Evolutionary conservation across 2,329 filamentous ascomycete species (phyloP).

Genomic region (Monilinia vaccinii-corymbosi): DNA sequence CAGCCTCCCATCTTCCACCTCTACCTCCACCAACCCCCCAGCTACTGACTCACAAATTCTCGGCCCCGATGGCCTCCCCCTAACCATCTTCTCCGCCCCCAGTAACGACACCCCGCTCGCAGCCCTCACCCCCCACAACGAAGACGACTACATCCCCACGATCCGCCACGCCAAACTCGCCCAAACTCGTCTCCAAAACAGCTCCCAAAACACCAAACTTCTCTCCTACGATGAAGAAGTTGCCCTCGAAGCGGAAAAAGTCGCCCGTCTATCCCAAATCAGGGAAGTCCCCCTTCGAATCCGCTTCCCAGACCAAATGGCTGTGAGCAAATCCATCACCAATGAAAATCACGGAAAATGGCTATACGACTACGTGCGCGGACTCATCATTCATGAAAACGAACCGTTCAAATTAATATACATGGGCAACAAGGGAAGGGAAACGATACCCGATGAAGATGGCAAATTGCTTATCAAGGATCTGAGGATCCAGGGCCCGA

Average conservation of each 20-base stretch:
- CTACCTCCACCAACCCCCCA: background rate
- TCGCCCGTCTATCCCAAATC: constrained; percentile 55
- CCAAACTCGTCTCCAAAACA: constrained; percentile 55
- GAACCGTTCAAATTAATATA: constrained; percentile 63
- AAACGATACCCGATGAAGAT: constrained; percentile 35
- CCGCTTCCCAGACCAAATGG: constrained; percentile 77
- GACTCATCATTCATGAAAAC: constrained; percentile 54
- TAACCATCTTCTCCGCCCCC: constrained; percentile 72
- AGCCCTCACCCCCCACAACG: constrained; percentile 56
- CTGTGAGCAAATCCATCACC: constrained; percentile 61
- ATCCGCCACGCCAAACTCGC: constrained; percentile 68
- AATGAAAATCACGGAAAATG: constrained; percentile 52
- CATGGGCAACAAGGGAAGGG: constrained; percentile 21
- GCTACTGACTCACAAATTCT: constrained; percentile 14
- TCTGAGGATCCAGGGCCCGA: constrained; percentile 59
- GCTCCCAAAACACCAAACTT: constrained; percentile 64
- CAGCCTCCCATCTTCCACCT: background rate
- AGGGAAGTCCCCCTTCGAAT: constrained; percentile 67
- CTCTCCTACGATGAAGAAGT: constrained; percentile 75
- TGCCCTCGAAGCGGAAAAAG: constrained; percentile 55
- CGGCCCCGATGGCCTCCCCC: constrained; percentile 36
- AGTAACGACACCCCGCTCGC: constrained; percentile 66
- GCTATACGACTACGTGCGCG: constrained; percentile 66
- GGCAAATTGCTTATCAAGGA: constrained; percentile 57
- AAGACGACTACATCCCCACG: constrained; percentile 67